Evolutionary conservation across 176 grass and related monocot species (phyloP).

Genomic region (Aegilops umbellulata): DNA sequence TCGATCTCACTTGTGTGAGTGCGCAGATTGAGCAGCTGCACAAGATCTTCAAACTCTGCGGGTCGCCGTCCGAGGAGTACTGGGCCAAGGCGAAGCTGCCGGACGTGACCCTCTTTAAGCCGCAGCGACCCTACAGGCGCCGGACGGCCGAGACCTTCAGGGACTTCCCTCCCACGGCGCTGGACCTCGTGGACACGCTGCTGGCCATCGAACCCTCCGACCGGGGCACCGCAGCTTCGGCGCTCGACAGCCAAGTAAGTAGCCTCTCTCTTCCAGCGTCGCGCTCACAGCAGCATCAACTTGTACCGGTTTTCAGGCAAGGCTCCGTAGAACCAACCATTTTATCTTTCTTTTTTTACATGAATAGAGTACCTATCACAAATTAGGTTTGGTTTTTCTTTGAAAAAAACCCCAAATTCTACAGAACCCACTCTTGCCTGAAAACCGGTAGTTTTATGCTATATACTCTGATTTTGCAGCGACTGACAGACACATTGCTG

Average conservation of each 20-base stretch:
- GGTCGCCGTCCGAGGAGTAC: conserved; percentile 76
- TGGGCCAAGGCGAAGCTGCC: conserved; percentile 67
- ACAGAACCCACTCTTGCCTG: too few relatives aligned
- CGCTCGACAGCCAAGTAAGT: conserved; percentile 44
- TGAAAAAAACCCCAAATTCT: too few relatives aligned
- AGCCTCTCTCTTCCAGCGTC: neutral
- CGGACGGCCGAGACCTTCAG: conserved; percentile 63
- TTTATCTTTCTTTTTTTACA: too few relatives aligned
- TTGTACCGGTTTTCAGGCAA: neutral
- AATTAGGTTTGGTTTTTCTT: too few relatives aligned
- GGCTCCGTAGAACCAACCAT: too few relatives aligned
- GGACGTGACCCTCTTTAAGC: conserved; percentile 74
- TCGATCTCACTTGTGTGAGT: neutral
- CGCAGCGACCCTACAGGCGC: conserved; percentile 59
- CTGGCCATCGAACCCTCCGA: conserved; percentile 67
- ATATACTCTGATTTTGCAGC: neutral
- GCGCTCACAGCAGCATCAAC: neutral
- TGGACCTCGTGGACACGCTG: conserved; percentile 55
- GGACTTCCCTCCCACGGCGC: conserved; percentile 53
- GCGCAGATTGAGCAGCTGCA: conserved; percentile 78
- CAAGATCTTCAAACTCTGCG: conserved; percentile 92
- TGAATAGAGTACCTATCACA: too few relatives aligned
- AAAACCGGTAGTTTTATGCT: too few relatives aligned
- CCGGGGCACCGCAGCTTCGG: conserved; percentile 48
- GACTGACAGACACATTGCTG: neutral